Base-by-base conservation (phyloP, 1,284 basidiomycete genomes). In the Ganoderma resinaceum region DNA sequence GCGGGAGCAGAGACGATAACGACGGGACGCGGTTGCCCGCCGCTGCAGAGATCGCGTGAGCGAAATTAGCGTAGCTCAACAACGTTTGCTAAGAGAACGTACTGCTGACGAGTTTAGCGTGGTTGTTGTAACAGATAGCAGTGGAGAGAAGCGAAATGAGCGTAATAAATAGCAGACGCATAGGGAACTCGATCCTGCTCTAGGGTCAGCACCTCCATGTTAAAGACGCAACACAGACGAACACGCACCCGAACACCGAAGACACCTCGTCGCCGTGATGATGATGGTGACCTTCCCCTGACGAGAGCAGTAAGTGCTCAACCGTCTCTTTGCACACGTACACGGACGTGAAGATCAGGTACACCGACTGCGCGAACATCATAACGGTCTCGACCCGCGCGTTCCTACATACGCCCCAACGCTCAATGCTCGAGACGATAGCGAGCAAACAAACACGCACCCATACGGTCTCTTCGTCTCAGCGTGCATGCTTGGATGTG, bases 291-390 rank as follows among this genome's bases (percentile, higher is more conserved):
- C 88, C 88, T 59, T 89, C 88, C 66, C 85, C 90, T 64, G 79
- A 85, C 70, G 82, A 88, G 67, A 96, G 84, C 8, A 96, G 76
- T 42, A 95, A 78, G 77, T 95, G 94, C 79, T 96, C 95, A 3
- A 98, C 83, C 0, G 94, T 93, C 83, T 98, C 96, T 77, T 98
- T 98, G 76, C 94, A 95, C 31, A 97, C 92, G 80, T 98, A 98
- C 8, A 97, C 91, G 0, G 94, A 91, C 0, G 95, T 88, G 77
- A 98, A 98, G 78, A 97, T 89, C 66, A 98, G 84, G 80, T 96
- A 98, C 26, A 97, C 90, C 18, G 90, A 89, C 78, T 98, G 95
- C 0, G 94, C 89, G 76, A 98, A 98, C 74, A 95, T 89, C 7
- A 93, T 79, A 1, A 97, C 87, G 0, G 95, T 93, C 71, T 92